A percentile compares a stretch with the other conserved stretches of the same genome.
phyloP scores from a whole-genome alignment of 371 early-diverging fungal species.

The Fennellomyces sp. region DNA sequence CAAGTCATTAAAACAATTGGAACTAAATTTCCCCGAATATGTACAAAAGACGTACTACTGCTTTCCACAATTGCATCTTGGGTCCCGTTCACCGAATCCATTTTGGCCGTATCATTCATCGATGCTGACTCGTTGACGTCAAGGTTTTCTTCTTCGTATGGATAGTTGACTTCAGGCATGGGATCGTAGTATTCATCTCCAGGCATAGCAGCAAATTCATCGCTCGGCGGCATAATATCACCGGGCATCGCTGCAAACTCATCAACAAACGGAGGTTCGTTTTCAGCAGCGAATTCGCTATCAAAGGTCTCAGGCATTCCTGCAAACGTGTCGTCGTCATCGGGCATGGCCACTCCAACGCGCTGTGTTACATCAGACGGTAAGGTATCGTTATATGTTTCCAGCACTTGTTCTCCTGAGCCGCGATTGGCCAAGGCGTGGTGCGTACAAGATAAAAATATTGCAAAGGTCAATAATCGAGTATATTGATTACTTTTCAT shows the following conservation, averaged over 20 bases:
- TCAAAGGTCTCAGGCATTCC: no score
- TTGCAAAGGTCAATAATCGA: background rate
- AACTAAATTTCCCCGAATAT: background rate
- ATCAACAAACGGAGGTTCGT: no score
- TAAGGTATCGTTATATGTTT: constrained; percentile 2
- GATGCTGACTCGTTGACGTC: background rate
- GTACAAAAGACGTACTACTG: constrained; percentile 6
- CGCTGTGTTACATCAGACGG: background rate
- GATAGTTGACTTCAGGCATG: background rate
- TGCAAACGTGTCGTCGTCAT: background rate
- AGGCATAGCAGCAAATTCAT: background rate
- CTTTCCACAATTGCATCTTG: constrained; percentile 3
- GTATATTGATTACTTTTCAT: constrained; percentile 1
- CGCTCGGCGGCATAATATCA: no score
- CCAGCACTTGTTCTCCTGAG: background rate
- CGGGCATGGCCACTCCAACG: background rate
- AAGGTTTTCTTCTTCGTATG: background rate
- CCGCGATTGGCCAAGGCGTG: constrained; percentile 1
- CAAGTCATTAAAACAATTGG: background rate
- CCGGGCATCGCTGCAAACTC: no score
- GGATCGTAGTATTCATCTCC: background rate
- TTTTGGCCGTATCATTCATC: background rate
- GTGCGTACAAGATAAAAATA: constrained; percentile 2
- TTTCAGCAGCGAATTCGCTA: no score
- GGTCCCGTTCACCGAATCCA: background rate